A percentile compares a stretch with the other conserved stretches of the same genome.
Conservation (phyloP, 2,329 filamentous ascomycete species). For the Trichoderma polysporum region DNA sequence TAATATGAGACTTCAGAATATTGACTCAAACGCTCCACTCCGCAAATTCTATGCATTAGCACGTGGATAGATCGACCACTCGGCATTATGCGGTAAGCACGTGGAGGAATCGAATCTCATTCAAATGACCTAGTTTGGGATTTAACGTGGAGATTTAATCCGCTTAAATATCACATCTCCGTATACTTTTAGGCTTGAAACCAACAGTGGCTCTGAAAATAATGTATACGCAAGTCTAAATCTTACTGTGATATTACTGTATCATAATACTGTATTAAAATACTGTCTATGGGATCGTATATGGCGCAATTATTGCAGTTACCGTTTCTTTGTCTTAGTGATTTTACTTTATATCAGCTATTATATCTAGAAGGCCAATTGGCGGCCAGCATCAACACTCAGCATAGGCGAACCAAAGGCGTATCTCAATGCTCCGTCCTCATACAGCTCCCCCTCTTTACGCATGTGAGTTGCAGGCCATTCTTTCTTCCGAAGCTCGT, state of each 20-base stretch:
- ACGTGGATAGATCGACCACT: constrained; percentile 12
- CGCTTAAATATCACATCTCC: background rate
- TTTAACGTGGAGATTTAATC: background rate
- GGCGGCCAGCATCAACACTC: constrained; percentile 6
- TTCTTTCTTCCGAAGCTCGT: background rate
- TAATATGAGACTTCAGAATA: background rate
- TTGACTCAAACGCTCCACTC: background rate
- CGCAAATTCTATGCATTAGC: background rate
- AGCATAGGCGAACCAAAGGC: constrained; percentile 5
- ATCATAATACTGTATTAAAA: background rate
- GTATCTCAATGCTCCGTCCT: constrained; percentile 6
- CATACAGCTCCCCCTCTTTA: background rate
- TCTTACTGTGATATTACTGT: background rate
- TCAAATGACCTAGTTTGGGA: background rate
- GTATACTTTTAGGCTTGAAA: too few species aligned
- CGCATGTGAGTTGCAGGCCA: constrained; percentile 6
- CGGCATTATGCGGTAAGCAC: constrained; percentile 1
- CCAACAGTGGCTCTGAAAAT: background rate
- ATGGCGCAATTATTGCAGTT: background rate
- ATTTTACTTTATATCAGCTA: background rate
- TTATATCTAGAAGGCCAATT: background rate
- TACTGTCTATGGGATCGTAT: background rate
- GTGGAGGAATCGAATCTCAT: background rate
- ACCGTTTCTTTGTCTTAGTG: background rate
- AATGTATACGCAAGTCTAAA: background rate